These are phyloP conservation scores for Penstemon davidsonii DNA, from an alignment of 257 asterid genomes.

Conservation along the genomic window DNA sequence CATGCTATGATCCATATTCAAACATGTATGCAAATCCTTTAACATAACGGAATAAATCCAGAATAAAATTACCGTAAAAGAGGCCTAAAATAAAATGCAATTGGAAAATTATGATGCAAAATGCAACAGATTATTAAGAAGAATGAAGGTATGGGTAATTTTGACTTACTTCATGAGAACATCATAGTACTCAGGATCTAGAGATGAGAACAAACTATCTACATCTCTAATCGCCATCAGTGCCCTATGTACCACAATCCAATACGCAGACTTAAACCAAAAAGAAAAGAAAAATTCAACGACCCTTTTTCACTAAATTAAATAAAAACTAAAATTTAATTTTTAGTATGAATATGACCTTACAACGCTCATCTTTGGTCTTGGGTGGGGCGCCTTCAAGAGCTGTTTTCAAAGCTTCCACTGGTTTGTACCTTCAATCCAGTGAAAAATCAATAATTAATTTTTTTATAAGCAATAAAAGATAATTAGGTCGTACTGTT, in stretches of 20 bases:
- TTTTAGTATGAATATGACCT: constrained; percentile 43
- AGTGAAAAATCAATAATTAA: neutral
- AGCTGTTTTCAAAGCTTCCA: constrained; percentile 95
- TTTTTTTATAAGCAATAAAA: neutral
- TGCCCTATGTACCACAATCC: constrained; percentile 99
- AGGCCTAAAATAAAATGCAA: neutral
- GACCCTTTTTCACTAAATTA: constrained; percentile 5
- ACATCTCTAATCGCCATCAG: constrained; percentile 94
- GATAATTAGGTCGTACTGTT: constrained; percentile 49
- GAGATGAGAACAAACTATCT: constrained; percentile 86
- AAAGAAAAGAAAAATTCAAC: constrained; percentile 20
- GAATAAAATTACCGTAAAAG: neutral
- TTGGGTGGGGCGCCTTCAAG: constrained; percentile 95
- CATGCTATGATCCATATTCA: neutral
- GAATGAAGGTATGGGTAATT: neutral
- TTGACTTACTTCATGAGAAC: constrained; percentile 88
- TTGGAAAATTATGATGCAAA: constrained; percentile 9
- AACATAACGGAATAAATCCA: constrained; percentile 1
- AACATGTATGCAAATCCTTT: neutral
- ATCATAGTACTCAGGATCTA: constrained; percentile 91
- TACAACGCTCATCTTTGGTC: constrained; percentile 95
- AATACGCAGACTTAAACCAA: constrained; percentile 75
- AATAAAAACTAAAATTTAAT: neutral
- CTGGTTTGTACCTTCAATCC: constrained; percentile 82
- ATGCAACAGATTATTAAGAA: constrained; percentile 13